phyloP scores from a whole-genome alignment of 1,139 yeast species.

The Magnusiomyces sp. region DNA sequence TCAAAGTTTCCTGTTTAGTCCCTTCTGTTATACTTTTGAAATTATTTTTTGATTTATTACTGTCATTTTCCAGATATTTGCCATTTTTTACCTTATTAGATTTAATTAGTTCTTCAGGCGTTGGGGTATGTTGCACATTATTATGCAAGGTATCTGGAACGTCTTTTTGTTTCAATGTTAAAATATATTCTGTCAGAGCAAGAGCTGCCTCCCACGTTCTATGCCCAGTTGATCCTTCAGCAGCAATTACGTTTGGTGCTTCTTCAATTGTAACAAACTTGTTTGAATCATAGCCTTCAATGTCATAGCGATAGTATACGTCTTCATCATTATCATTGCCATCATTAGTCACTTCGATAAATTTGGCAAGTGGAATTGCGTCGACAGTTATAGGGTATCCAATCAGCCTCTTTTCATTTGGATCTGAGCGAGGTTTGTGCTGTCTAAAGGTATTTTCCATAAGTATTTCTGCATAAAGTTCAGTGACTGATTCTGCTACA shows the following conservation, averaged over 20 bases:
- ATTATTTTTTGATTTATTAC: no score
- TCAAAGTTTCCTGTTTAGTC: no score
- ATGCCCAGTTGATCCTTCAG: constrained; percentile 75
- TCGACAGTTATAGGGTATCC: background rate
- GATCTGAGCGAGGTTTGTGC: background rate
- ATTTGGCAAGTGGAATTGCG: background rate
- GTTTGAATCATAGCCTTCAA: background rate
- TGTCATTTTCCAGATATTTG: no score
- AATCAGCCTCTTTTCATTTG: background rate
- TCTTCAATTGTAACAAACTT: constrained; percentile 31
- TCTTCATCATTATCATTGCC: background rate
- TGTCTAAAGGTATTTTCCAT: background rate
- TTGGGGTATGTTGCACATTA: no score
- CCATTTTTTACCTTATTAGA: no score
- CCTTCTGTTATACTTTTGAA: no score
- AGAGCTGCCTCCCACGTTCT: constrained; percentile 94
- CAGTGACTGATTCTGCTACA: constrained; percentile 6
- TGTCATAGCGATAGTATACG: background rate
- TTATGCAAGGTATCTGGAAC: no score
- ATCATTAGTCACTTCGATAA: background rate
- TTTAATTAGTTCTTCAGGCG: no score
- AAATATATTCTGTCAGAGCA: constrained; percentile 47
- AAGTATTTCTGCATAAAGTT: constrained; percentile 6
- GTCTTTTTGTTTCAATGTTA: background rate
- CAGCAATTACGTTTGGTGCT: constrained; percentile 57